phyloP scores from a whole-genome alignment of 2,329 filamentous ascomycete genomes.

The Fusarium sp. region DNA sequence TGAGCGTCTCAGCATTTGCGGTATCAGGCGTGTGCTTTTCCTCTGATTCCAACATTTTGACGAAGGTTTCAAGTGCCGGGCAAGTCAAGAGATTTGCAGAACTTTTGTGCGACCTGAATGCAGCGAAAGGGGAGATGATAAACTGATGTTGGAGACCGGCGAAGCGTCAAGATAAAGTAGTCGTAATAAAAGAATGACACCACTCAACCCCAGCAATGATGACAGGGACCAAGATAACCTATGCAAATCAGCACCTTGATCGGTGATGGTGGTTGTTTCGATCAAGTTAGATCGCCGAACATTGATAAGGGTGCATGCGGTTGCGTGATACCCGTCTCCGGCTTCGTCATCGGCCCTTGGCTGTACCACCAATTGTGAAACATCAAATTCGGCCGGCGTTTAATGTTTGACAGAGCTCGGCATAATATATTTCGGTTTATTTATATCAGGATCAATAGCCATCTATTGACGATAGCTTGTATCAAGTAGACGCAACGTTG shows the following conservation, averaged over 20 bases:
- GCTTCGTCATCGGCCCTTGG: neutral
- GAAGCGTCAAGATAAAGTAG: neutral
- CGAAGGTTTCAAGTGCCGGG: neutral
- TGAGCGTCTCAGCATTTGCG: neutral
- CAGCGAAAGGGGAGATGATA: neutral
- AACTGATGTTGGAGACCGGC: neutral
- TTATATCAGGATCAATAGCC: neutral
- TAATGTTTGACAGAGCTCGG: neutral
- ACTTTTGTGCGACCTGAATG: neutral
- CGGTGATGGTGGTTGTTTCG: neutral
- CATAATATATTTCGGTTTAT: neutral
- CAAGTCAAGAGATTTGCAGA: neutral
- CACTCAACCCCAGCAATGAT: slow-evolving; percentile 4
- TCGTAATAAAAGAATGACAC: neutral
- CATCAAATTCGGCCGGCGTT: neutral
- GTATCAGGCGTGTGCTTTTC: neutral
- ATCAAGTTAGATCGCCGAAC: neutral
- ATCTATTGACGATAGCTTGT: rapidly evolving
- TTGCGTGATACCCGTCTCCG: slow-evolving; percentile 1
- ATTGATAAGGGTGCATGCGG: neutral
- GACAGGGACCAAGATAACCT: neutral
- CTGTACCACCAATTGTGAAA: neutral
- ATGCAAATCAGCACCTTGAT: neutral
- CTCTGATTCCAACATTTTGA: slow-evolving; percentile 4
- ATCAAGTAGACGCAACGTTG: neutral